Conservation (phyloP, 2,329 filamentous ascomycete genomes). For the Fonsecaea pedrosoi region DNA sequence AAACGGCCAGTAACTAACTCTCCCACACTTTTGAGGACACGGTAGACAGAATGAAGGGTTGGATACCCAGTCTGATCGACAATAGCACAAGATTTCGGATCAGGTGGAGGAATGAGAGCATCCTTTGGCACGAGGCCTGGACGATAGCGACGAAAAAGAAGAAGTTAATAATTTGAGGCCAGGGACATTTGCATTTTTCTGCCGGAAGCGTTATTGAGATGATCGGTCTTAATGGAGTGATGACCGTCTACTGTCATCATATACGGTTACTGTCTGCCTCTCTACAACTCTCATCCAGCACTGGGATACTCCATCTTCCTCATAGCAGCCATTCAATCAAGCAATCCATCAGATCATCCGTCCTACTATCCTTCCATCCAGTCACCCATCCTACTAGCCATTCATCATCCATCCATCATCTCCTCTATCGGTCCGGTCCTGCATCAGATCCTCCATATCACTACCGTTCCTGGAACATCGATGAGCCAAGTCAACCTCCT, state of each 20-base stretch:
- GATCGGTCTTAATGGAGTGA: background rate
- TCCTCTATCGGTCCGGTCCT: background rate
- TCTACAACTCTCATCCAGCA: constrained; percentile 5
- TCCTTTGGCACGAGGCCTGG: background rate
- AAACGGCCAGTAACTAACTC: constrained; percentile 24
- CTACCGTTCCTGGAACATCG: background rate
- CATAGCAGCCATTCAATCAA: constrained; percentile 6
- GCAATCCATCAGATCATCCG: background rate
- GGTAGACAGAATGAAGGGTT: constrained; percentile 4
- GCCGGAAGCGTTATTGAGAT: background rate
- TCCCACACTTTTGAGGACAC: background rate
- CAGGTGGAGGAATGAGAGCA: background rate
- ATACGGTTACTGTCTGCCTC: constrained; percentile 1
- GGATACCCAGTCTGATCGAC: constrained; percentile 19
- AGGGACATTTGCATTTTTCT: constrained; percentile 2
- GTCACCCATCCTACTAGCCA: background rate
- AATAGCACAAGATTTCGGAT: background rate
- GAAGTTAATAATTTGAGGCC: background rate
- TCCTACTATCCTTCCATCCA: background rate
- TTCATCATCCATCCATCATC: background rate
- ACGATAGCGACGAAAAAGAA: background rate
- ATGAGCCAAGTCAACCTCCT: background rate
- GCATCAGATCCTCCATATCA: background rate
- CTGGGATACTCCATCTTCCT: constrained; percentile 12
- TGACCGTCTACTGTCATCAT: constrained; percentile 3